Evolutionary conservation across 257 asterid species (phyloP), one percentile per base, ranked within the genome.

Genomic region (Solanum neorickii): DNA sequence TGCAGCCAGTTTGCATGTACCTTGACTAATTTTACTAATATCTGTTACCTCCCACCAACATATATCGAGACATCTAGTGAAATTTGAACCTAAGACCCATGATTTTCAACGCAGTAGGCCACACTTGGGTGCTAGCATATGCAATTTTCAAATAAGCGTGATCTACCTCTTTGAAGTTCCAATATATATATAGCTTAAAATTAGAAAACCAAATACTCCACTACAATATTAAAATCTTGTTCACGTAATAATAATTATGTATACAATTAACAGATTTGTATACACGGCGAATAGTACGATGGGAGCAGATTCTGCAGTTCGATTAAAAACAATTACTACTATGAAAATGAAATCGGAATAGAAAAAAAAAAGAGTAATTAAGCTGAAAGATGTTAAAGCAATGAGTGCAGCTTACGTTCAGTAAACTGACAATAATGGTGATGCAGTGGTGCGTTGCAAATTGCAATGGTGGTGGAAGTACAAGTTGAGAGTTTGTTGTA

Each of bases 401-500:
- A 49, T 49, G 59, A 49, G 21, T 49, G 59, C 59, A 49, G 16
- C 59, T 49, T 49, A 5, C 59, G 59, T 49, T 49, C 59, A 49
- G 59, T 3, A 49, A 15, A 49, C 59, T 49, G 59, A 49, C 59
- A 49, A 49, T 49, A 49, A 49, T 49, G 59, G 59, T 49, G 21
- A 49, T 49, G 2, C 59, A 49, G 59, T 49, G 59, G 15, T 15
- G 59, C 8, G 21, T 49, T 49, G 59, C 59, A 49, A 15, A 7
- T 49, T 49, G 59, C 59, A 49, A 49, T 49, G 59, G 59, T 20
- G 59, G 59, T 49, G 59, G 59, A 49, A 49, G 59, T 14, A 5
- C 59, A 49, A 82, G 87, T 89, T 59, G 3, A 25, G 83, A 56
- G 85, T 82, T 68, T 62, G 91, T 88, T 88, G 82, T 87, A 82